A percentile compares a stretch with the other conserved stretches of the same genome.
These are phyloP conservation scores for Rauvolfia tetraphylla DNA, from an alignment of 257 asterid genomes.

Conservation along the genomic window DNA sequence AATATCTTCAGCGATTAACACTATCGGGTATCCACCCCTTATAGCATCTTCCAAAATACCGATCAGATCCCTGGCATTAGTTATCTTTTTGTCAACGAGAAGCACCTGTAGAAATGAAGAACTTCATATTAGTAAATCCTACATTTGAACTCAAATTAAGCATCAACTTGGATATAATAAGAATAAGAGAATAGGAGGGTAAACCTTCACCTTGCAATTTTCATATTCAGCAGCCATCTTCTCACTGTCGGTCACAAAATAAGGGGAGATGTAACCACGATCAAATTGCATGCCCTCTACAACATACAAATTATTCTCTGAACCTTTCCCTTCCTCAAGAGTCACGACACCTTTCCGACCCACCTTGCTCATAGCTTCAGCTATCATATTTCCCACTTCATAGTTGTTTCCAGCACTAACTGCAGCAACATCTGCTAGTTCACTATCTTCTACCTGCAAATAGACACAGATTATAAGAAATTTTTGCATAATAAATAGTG, in stretches of 20 bases:
- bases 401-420: conserved; percentile 42
- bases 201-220: conserved; percentile 32
- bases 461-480: not conserved
- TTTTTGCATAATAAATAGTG: no score
- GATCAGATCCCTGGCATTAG: conserved; percentile 35
- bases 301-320: conserved; percentile 29
- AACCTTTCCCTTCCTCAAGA: conserved; percentile 39
- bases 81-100: conserved; percentile 39
- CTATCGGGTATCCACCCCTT: conserved; percentile 31
- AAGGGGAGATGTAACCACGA: conserved; percentile 44
- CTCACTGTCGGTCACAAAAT: conserved; percentile 37
- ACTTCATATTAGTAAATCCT: not conserved
- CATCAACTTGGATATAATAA: not conserved
- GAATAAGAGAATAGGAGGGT: not conserved
- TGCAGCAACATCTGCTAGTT: conserved; percentile 41
- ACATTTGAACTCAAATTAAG: not conserved
- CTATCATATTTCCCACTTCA: conserved; percentile 42
- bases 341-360: conserved; percentile 43
- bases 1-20: conserved; percentile 41
- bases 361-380: conserved; percentile 38
- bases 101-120: conserved; percentile 16
- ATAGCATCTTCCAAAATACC: conserved; percentile 35
- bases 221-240: conserved; percentile 44
- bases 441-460: conserved; percentile 39
- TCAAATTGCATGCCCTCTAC: conserved; percentile 47